phyloP scores from a whole-genome alignment of 106 monocot genomes.

The Allium sativum region DNA sequence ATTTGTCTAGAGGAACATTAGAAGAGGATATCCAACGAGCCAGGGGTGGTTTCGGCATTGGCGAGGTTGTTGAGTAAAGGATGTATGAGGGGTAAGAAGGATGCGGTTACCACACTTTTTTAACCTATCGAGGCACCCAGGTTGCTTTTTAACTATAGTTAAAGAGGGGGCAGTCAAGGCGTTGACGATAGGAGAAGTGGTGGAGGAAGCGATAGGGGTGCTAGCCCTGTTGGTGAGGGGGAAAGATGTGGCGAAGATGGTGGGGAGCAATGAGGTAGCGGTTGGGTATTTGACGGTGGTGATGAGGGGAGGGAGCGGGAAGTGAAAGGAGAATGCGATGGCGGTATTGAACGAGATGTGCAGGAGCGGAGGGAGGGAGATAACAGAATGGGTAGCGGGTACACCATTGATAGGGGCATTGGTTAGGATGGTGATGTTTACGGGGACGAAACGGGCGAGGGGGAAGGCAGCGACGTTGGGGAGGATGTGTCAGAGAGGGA shows the following conservation, averaged over 20 bases:
- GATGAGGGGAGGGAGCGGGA: slow-evolving; percentile 43
- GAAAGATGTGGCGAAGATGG: slow-evolving; percentile 6
- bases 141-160: slow-evolving; percentile 18
- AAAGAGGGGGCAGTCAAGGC: slow-evolving; percentile 31
- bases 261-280: slow-evolving; percentile 13
- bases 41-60: slow-evolving; percentile 24
- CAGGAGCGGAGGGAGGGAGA: slow-evolving; percentile 19
- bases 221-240: slow-evolving; percentile 38
- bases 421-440: slow-evolving; percentile 31
- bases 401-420: slow-evolving; percentile 27
- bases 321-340: slow-evolving; percentile 53
- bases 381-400: slow-evolving; percentile 27
- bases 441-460: slow-evolving; percentile 49
- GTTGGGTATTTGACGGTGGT: slow-evolving; percentile 15
- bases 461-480: slow-evolving; percentile 42
- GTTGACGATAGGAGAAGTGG: slow-evolving; percentile 25
- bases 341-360: slow-evolving; percentile 48
- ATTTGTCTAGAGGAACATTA: too few relatives aligned
- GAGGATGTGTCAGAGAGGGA: slow-evolving; percentile 22
- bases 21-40: slow-evolving; percentile 31
- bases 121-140: slow-evolving; percentile 42
- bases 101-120: slow-evolving; percentile 51
- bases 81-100: slow-evolving; percentile 46
- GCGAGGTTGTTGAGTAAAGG: slow-evolving; percentile 30
- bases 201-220: slow-evolving; percentile 50